Percentiles rank a stretch among this genome's conserved stretches.
Conservation (phyloP, 2,329 filamentous ascomycete species). For the Geosmithia flava region DNA sequence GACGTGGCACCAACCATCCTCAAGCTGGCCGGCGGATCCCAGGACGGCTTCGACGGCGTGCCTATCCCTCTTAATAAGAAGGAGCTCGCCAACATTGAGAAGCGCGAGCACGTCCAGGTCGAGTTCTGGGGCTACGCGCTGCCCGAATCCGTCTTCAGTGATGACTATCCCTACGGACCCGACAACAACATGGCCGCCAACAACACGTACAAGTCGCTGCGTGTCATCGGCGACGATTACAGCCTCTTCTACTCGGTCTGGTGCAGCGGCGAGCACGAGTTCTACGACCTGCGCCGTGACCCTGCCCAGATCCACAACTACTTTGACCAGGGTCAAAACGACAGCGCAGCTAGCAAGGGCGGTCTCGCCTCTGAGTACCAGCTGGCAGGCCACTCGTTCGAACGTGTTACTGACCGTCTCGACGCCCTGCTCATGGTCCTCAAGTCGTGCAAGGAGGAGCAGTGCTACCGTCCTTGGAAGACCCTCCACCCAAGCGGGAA, state of each 20-base stretch:
- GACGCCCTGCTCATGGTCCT: conserved; percentile 46
- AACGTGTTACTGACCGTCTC: conserved; percentile 34
- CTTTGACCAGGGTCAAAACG: background rate
- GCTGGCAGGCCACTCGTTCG: conserved; percentile 10
- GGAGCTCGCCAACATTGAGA: background rate
- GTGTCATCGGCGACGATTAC: conserved; percentile 35
- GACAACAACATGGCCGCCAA: conserved; percentile 10
- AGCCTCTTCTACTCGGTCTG: conserved; percentile 52
- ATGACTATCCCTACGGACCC: background rate
- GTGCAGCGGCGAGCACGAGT: conserved; percentile 53
- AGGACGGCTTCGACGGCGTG: conserved; percentile 5
- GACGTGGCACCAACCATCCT: conserved; percentile 45
- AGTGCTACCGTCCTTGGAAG: conserved; percentile 42
- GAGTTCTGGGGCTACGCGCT: conserved; percentile 37
- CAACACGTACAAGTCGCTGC: conserved; percentile 28
- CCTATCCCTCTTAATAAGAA: conserved; percentile 23
- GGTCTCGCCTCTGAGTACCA: conserved; percentile 5
- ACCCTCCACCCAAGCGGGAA: conserved; percentile 39
- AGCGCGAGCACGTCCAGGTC: conserved; percentile 34
- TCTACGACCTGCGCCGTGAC: conserved; percentile 41
- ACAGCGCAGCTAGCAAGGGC: background rate
- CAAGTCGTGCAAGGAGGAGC: conserved; percentile 42
- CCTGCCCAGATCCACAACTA: conserved; percentile 25
- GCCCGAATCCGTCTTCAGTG: conserved; percentile 3
- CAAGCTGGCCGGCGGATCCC: conserved; percentile 6